Conservation (phyloP, 768 basidiomycete species). For the Sporobolomyces roseus region DNA sequence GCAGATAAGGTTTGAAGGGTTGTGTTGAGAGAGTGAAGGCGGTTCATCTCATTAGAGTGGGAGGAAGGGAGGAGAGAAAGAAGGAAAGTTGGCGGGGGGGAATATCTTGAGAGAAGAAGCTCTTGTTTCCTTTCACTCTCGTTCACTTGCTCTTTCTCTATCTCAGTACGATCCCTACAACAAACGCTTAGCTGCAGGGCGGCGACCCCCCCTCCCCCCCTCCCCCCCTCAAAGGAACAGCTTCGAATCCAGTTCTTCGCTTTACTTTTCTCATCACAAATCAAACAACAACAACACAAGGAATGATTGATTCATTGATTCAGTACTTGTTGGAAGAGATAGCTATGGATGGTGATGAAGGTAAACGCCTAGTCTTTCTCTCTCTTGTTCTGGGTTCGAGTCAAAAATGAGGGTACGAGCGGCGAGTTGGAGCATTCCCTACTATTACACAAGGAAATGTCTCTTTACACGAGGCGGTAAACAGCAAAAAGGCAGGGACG, state of each 20-base stretch:
- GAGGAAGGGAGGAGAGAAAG: not conserved
- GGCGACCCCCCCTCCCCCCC: too few relatives aligned
- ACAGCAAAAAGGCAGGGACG: not conserved
- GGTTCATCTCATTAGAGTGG: constrained; percentile 20
- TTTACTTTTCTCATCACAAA: not conserved
- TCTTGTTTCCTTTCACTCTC: too few relatives aligned
- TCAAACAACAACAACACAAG: not conserved
- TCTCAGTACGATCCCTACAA: too few relatives aligned
- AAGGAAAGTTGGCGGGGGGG: not conserved
- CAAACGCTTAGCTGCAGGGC: too few relatives aligned
- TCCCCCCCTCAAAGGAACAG: too few relatives aligned
- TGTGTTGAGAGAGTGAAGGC: constrained; percentile 6
- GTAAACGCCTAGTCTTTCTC: constrained; percentile 54
- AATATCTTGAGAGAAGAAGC: not conserved
- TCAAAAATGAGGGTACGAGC: too few relatives aligned
- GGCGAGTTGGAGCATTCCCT: too few relatives aligned
- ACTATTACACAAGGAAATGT: not conserved
- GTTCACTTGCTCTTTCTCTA: not conserved
- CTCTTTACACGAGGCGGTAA: not conserved
- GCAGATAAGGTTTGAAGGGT: constrained; percentile 57
- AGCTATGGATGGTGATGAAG: constrained; percentile 83
- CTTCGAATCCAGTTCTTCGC: not conserved
- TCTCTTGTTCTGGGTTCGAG: not conserved
- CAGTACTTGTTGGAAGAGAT: constrained; percentile 79
- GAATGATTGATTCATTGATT: constrained; percentile 70